Evolutionary conservation across 768 basidiomycete genomes (phyloP).

Genomic region (Cystoderma amianthinum): DNA sequence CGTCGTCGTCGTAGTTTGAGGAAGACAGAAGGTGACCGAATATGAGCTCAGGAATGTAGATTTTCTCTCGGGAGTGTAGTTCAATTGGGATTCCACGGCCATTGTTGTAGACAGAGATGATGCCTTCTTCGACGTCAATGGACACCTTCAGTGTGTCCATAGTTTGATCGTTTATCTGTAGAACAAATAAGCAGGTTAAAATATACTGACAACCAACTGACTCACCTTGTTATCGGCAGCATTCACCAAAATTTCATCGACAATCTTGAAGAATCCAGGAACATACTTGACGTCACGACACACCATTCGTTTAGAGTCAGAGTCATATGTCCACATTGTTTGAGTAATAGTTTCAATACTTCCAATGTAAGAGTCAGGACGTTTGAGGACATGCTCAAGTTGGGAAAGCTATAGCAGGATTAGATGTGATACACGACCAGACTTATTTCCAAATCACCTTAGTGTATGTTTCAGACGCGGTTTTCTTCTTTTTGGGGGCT

Average conservation of each 20-base stretch:
- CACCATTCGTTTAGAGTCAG: constrained; percentile 77
- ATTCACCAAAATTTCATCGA: constrained; percentile 98
- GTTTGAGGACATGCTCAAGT: constrained; percentile 89
- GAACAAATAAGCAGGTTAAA: background rate
- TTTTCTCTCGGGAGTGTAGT: constrained; percentile 86
- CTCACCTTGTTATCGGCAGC: constrained; percentile 97
- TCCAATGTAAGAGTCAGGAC: constrained; percentile 94
- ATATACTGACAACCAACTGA: constrained; percentile 1
- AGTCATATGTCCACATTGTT: constrained; percentile 91
- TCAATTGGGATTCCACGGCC: constrained; percentile 96
- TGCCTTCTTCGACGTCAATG: constrained; percentile 76
- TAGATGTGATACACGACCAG: constrained; percentile 1
- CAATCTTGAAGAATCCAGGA: constrained; percentile 98
- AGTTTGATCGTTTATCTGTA: constrained; percentile 79
- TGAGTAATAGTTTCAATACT: constrained; percentile 87
- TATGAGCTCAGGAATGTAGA: constrained; percentile 95
- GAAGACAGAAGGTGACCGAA: constrained; percentile 93
- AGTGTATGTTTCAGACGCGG: constrained; percentile 84
- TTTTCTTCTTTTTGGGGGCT: constrained; percentile 55
- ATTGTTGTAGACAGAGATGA: constrained; percentile 93
- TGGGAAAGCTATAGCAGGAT: constrained; percentile 67
- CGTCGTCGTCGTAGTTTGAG: constrained; percentile 97
- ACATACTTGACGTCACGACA: constrained; percentile 83
- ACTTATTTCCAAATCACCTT: constrained; percentile 48
- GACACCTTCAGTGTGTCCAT: constrained; percentile 92